Evolutionary conservation across 1,139 yeast genomes (phyloP).

Genomic region (Lodderomyces elongisporus): DNA sequence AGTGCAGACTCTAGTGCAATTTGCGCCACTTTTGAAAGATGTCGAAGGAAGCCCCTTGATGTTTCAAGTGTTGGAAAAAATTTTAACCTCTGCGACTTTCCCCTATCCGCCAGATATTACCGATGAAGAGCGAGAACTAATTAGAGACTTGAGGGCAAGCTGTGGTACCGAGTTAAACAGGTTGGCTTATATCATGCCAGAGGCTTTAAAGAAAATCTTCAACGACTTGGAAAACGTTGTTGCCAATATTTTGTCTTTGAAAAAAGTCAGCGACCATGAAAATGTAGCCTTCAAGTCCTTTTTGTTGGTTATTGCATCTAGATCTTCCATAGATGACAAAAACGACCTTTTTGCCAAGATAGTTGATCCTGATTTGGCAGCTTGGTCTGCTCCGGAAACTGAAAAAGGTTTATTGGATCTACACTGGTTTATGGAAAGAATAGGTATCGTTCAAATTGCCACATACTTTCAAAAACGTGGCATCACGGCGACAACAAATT

Average conservation of each 20-base stretch:
- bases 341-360: constrained; percentile 76
- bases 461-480: constrained; percentile 81
- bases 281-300: constrained; percentile 92
- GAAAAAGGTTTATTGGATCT: constrained; percentile 84
- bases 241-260: constrained; percentile 60
- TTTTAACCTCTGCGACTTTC: constrained; percentile 81
- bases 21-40: constrained; percentile 86
- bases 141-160: constrained; percentile 82
- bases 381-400: constrained; percentile 92
- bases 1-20: constrained; percentile 91
- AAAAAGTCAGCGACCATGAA: constrained; percentile 83
- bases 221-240: constrained; percentile 79
- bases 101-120: constrained; percentile 64
- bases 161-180: constrained; percentile 95
- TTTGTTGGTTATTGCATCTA: constrained; percentile 81
- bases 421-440: constrained; percentile 97
- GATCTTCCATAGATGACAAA: constrained; percentile 67
- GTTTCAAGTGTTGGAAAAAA: constrained; percentile 82
- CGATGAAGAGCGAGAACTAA: constrained; percentile 74
- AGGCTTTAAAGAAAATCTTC: constrained; percentile 73
- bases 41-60: constrained; percentile 51
- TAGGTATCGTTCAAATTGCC: constrained; percentile 91
- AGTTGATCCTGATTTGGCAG: constrained; percentile 86
- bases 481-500: constrained; percentile 69
- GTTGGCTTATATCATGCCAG: constrained; percentile 92